Percentiles rank a stretch among this genome's conserved stretches.
These are phyloP conservation scores for Lactifluus subvellereus DNA, from an alignment of 768 basidiomycete genomes.

Conservation along the genomic window DNA sequence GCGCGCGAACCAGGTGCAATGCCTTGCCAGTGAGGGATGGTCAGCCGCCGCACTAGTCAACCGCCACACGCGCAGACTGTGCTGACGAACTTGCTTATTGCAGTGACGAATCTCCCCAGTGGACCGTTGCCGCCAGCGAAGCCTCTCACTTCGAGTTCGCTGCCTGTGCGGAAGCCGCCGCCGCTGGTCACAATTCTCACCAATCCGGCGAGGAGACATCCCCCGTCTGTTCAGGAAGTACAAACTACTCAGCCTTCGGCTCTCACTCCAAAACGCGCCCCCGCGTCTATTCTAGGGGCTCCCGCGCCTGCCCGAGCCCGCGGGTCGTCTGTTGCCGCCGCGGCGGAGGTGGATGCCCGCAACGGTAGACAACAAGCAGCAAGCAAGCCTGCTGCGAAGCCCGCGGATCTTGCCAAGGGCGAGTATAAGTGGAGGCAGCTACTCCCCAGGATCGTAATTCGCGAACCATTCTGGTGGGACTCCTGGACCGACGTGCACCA, in stretches of 20 bases:
- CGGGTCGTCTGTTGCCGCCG: too few species aligned
- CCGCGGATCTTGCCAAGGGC: background rate
- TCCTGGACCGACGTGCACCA: background rate
- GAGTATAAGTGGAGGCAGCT: background rate
- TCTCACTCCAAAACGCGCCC: background rate
- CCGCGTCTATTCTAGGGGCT: background rate
- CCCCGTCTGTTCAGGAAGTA: background rate
- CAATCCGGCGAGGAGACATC: background rate
- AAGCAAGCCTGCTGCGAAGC: background rate
- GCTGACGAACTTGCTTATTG: background rate
- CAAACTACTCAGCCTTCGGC: background rate
- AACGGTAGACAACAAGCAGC: background rate
- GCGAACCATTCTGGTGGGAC: constrained; percentile 5
- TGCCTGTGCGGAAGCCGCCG: background rate
- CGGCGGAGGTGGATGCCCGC: background rate
- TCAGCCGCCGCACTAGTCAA: background rate
- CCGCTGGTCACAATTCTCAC: constrained; percentile 3
- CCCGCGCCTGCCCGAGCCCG: too few species aligned
- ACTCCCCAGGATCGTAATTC: background rate
- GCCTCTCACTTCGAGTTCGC: background rate
- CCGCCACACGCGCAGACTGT: background rate
- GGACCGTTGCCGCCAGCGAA: background rate
- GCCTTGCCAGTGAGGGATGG: background rate
- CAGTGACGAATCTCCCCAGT: background rate
- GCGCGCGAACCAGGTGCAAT: background rate